Conservation (phyloP, 2,329 filamentous ascomycete genomes). For the Helicocarpus griseus region DNA sequence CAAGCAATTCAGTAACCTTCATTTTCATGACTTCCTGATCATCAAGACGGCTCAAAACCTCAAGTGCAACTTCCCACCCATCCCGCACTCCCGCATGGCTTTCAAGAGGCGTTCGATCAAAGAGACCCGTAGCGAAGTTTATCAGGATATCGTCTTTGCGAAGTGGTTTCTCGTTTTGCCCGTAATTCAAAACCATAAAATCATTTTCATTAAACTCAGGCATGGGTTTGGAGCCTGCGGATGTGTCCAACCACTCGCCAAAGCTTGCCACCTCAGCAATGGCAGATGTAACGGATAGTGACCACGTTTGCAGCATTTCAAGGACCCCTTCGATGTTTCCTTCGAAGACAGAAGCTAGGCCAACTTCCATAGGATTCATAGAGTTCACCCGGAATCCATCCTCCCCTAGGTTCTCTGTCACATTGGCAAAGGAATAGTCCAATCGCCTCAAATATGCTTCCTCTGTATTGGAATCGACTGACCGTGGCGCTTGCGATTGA, state of each 20-base stretch:
- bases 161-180: conserved; percentile 51
- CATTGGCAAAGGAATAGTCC: conserved; percentile 56
- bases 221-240: conserved; percentile 46
- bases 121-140: conserved; percentile 61
- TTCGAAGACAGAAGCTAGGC: conserved; percentile 71
- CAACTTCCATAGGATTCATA: conserved; percentile 67
- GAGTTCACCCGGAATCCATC: conserved; percentile 62
- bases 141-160: conserved; percentile 72
- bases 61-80: conserved; percentile 84
- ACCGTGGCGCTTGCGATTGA: conserved; percentile 29
- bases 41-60: conserved; percentile 72
- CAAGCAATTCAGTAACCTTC: conserved; percentile 64
- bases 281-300: conserved; percentile 65
- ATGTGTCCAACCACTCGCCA: conserved; percentile 67
- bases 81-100: conserved; percentile 41
- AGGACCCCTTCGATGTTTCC: conserved; percentile 69
- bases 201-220: conserved; percentile 72
- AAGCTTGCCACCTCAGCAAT: conserved; percentile 77
- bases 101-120: conserved; percentile 25
- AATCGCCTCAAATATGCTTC: conserved; percentile 67
- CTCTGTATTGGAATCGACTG: conserved; percentile 44
- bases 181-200: conserved; percentile 68
- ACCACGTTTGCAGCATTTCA: conserved; percentile 67
- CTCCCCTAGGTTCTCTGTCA: conserved; percentile 56
- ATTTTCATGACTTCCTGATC: conserved; percentile 60